Evolutionary conservation across 129 eudicot species (phyloP).

Genomic region (Logfia minima): DNA sequence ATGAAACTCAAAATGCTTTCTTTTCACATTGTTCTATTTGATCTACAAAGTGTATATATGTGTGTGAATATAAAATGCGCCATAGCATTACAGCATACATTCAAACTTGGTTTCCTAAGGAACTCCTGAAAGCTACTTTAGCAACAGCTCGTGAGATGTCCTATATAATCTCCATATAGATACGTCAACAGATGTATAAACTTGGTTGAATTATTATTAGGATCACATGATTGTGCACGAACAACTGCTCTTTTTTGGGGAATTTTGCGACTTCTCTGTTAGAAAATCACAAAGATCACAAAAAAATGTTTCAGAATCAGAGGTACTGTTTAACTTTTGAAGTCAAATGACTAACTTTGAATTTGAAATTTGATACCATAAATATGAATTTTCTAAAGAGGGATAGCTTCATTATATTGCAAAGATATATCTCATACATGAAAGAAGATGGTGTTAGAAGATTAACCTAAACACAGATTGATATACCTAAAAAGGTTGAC

Average conservation of each 20-base stretch:
- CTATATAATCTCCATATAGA: not conserved
- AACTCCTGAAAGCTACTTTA: not conserved
- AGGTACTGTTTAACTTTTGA: not conserved
- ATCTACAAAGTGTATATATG: constrained; percentile 17
- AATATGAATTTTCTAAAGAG: not conserved
- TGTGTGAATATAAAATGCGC: not conserved
- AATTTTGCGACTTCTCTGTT: constrained; percentile 50
- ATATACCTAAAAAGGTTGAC: not conserved
- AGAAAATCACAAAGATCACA: not conserved
- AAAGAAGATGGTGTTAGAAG: not conserved
- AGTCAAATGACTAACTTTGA: not conserved
- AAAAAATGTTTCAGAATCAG: not conserved
- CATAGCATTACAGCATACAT: constrained; percentile 9
- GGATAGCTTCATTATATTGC: not conserved
- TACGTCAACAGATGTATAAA: not conserved
- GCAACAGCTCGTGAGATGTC: constrained; percentile 1
- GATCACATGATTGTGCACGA: constrained; percentile 48
- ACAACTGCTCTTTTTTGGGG: constrained; percentile 44
- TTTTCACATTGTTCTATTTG: constrained; percentile 18
- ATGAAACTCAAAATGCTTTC: not conserved
- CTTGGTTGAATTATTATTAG: not conserved
- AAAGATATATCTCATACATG: not conserved
- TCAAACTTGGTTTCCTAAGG: not conserved
- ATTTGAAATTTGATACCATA: not conserved
- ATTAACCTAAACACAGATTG: not conserved